A percentile compares a stretch with the other conserved stretches of the same genome.
Evolutionary conservation across 352 stramenopile species (phyloP).

Genomic region (Peronospora tabacina): DNA sequence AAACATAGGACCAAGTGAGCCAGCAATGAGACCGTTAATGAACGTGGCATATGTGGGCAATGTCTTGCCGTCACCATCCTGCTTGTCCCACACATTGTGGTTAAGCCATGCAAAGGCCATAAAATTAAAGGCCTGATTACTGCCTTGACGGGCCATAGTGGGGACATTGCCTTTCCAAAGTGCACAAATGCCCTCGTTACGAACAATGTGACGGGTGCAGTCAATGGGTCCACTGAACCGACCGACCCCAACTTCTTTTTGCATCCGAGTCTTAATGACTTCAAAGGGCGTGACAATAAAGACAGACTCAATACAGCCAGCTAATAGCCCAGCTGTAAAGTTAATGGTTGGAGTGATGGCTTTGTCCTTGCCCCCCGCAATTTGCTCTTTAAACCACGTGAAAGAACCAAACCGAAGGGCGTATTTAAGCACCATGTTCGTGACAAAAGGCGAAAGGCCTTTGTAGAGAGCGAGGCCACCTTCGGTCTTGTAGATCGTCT

Average conservation of each 20-base stretch:
- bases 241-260: slow-evolving; percentile 89
- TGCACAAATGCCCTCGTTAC: slow-evolving; percentile 89
- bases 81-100: slow-evolving; percentile 88
- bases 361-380: slow-evolving; percentile 65
- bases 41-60: slow-evolving; percentile 91
- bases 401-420: slow-evolving; percentile 82
- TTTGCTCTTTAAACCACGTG: slow-evolving; percentile 80
- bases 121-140: slow-evolving; percentile 98
- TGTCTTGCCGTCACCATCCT: slow-evolving; percentile 85
- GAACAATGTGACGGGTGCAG: slow-evolving; percentile 88
- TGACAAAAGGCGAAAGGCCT: slow-evolving; percentile 76
- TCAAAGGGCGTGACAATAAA: slow-evolving; percentile 97
- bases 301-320: slow-evolving; percentile 92
- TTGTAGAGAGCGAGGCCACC: slow-evolving; percentile 77
- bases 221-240: slow-evolving; percentile 87
- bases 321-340: slow-evolving; percentile 86
- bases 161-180: slow-evolving; percentile 95
- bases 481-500: slow-evolving; percentile 77
- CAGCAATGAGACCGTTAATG: slow-evolving; percentile 88
- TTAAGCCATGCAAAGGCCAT: slow-evolving; percentile 90
- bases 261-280: slow-evolving; percentile 98
- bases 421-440: slow-evolving; percentile 88
- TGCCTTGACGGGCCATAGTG: slow-evolving; percentile 95
- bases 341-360: slow-evolving; percentile 66
- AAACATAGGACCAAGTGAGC: slow-evolving; percentile 78